Evolutionary conservation across 352 stramenopile species (phyloP), one percentile per base, ranked within the genome.

Genomic region (Plasmopara halstedii): DNA sequence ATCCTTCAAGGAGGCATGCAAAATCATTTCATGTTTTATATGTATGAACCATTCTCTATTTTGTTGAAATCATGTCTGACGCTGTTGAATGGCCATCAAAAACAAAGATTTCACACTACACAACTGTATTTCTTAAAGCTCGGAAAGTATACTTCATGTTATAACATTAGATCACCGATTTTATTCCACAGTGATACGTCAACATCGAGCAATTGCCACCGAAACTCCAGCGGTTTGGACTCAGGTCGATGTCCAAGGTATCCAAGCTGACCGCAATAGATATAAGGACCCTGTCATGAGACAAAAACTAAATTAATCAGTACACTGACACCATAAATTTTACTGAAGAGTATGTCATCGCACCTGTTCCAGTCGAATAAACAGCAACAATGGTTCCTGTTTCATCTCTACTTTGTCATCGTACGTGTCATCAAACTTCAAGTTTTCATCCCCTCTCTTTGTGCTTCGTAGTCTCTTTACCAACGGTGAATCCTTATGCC

Each of bases 231-330:
- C 26, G 70, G 75, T 15, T 53, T 60, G 3, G 50, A 56, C 9
- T 22, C 35, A 0, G 44, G 17, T 10, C 47, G 43, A 20, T 72
- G 39, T 9, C 75, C 75, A 14, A 87, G 50, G 23, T 76, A 76
- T 0, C 65, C 72, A n/a, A 85, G 42, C 6, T 61, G 70, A 0
- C 75, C 75, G 33, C 70, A 83, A 53, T 87, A 87, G 22, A 87
- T 68, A 62, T 87, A 85, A 9, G 75, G 64, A 0, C 68, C 66
- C 29, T 72, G 23, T 13, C 6, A 9, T 11, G 42, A 22, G 20
- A 42, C 14, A 11, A 38, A 27, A 14, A 31, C 4, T 25, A 6
- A 40, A 2, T 40, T 2, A 44, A 15, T 22, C 21, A 25, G n/a
- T 7, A 34, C 14, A 27, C 1, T 15, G 5, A 38, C 25, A 31